These are phyloP conservation scores for Alternaria brassicicola DNA, from an alignment of 2,329 filamentous ascomycete species.

Conservation along the genomic window DNA sequence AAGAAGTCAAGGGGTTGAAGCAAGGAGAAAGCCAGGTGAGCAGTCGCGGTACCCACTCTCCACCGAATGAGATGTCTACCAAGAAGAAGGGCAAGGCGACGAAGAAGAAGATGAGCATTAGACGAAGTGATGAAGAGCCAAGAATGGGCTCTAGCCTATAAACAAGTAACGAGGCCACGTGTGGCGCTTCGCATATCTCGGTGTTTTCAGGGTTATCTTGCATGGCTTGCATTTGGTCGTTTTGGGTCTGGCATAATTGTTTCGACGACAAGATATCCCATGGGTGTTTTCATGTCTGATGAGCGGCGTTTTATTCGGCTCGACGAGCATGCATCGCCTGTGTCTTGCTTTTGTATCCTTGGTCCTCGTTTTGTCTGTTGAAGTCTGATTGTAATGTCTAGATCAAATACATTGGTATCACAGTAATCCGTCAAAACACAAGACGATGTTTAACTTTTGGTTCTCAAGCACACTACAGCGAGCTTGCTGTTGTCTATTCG, in stretches of 20 bases:
- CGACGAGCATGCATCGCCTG: not conserved
- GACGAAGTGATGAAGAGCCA: conserved; percentile 24
- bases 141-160: conserved; percentile 39
- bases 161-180: conserved; percentile 1
- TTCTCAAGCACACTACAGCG: too few species aligned
- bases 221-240: conserved; percentile 7
- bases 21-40: conserved; percentile 39
- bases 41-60: conserved; percentile 37
- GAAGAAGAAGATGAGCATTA: conserved; percentile 37
- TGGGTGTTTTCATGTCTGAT: conserved; percentile 4
- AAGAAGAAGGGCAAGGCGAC: conserved; percentile 41
- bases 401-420: conserved; percentile 1
- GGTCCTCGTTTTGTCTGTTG: not conserved
- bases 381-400: conserved; percentile 1
- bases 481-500: too few species aligned
- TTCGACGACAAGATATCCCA: conserved; percentile 9
- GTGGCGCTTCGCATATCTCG: conserved; percentile 8
- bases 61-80: conserved; percentile 30
- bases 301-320: not conserved
- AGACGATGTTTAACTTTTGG: too few species aligned
- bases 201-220: conserved; percentile 8
- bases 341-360: conserved; percentile 1
- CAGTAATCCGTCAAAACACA: too few species aligned
- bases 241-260: conserved; percentile 6
- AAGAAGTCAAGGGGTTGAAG: conserved; percentile 73